phyloP scores from a whole-genome alignment of 176 grass and related monocot genomes.

The Oryza punctata region DNA sequence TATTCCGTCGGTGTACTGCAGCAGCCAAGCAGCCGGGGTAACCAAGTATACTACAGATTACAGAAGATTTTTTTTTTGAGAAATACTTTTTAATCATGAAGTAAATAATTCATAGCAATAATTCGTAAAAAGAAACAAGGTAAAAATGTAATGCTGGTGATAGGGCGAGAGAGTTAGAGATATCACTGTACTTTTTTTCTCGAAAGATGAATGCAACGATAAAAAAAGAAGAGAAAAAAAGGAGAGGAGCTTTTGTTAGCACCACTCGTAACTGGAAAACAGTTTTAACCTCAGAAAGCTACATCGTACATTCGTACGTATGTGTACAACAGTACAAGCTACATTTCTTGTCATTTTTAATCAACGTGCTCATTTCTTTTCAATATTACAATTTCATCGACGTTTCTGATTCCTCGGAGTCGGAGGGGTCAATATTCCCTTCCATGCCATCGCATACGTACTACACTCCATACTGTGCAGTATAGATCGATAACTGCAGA shows the following conservation, averaged over 20 bases:
- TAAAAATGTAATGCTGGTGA: not conserved
- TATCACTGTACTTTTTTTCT: no score
- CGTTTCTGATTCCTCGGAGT: constrained; percentile 15
- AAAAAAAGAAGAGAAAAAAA: not conserved
- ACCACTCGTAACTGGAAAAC: not conserved
- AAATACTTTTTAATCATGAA: no score
- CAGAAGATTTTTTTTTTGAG: no score
- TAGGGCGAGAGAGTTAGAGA: not conserved
- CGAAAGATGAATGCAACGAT: not conserved
- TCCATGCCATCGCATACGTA: not conserved
- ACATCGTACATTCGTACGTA: no score
- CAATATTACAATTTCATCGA: not conserved
- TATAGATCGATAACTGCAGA: not conserved
- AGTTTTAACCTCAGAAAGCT: not conserved
- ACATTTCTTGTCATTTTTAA: not conserved
- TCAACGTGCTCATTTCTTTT: not conserved
- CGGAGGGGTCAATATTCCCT: not conserved
- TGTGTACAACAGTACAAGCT: not conserved
- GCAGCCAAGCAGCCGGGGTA: no score
- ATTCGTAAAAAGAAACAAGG: no score
- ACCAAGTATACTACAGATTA: no score
- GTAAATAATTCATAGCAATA: no score
- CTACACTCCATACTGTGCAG: not conserved
- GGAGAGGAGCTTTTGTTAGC: not conserved
- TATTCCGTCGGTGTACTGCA: no score